Evolutionary conservation across 768 basidiomycete genomes (phyloP), one percentile per base, ranked within the genome.

Genomic region (Suillus spraguei): DNA sequence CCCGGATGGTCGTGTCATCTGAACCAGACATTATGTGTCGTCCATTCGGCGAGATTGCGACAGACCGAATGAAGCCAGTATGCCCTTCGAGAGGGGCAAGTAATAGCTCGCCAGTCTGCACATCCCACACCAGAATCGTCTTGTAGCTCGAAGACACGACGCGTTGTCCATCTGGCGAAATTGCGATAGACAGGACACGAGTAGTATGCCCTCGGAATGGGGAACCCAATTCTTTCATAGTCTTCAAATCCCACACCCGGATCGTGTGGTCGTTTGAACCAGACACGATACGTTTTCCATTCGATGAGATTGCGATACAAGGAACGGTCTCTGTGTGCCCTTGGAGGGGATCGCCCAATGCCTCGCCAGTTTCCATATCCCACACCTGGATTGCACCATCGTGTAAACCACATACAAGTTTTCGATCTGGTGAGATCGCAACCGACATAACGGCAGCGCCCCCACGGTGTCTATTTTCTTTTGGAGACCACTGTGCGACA

Each of bases 61-160:
- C 49, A 35, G 58, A 28, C 22, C 17, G 20, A 49, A 61, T 22
- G 1, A 16, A 2, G 11, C 0, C 22, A 36, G 10, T 24, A 10
- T 61, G 60, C 20, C 41, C 60, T 24, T 24, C 13, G 14, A 61
- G 50, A 11, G 60, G 46, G 3, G 35, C 14, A 24, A 20, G 13
- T 10, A 55, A 36, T 36, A 6, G 14, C 11, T 24, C 3, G 20
- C 74, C 74, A 0, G 63, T 42, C 7, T 69, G 62, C 8, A 67
- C 72, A 28, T 76, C 66, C 75, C 75, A 76, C 58, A 77, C 36
- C 5, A 68, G 74, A 16, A 77, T 70, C 2, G 64, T 66, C 44
- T 65, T 70, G 41, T 77, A 68, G 33, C 70, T 67, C 0, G 75
- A 74, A 24, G 76, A 76, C 36, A 77, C 76, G 52, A 75, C 66